These are phyloP conservation scores for Plasmodium knowlesi DNA, from an alignment of 169 alveolate species.

Conservation along the genomic window DNA sequence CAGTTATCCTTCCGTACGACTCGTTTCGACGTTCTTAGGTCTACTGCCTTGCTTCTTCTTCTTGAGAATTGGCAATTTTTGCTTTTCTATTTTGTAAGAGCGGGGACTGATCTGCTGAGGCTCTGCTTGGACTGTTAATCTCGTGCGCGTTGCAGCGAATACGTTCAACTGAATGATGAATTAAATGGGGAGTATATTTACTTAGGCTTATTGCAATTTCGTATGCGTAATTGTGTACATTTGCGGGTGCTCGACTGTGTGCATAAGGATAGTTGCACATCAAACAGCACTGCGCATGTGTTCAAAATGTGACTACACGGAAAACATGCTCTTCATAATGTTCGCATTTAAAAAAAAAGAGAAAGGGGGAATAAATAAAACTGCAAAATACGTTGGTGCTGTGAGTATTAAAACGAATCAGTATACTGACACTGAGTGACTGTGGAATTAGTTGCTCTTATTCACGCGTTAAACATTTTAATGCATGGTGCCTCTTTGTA, in stretches of 20 bases:
- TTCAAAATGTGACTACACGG: neutral
- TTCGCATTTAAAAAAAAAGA: neutral
- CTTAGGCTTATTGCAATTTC: neutral
- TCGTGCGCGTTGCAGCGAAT: neutral
- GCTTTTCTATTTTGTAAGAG: neutral
- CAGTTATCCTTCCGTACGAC: neutral
- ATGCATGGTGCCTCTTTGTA: neutral
- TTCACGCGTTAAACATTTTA: neutral
- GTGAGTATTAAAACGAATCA: neutral
- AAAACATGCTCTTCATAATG: neutral
- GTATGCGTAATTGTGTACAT: neutral
- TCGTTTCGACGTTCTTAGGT: neutral
- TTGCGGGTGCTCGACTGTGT: neutral
- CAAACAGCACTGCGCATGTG: neutral
- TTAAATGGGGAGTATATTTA: neutral
- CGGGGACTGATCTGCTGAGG: neutral
- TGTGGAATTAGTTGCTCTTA: neutral
- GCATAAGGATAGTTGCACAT: neutral
- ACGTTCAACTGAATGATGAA: neutral
- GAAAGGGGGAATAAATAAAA: neutral
- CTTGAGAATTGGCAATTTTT: neutral
- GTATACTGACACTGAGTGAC: neutral
- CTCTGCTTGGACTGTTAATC: neutral
- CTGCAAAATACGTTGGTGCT: neutral
- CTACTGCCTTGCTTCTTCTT: neutral